A percentile compares a stretch with the other conserved stretches of the same genome.
Conservation (phyloP, 805 yeast species). For the Barnettozyma botsteinii region DNA sequence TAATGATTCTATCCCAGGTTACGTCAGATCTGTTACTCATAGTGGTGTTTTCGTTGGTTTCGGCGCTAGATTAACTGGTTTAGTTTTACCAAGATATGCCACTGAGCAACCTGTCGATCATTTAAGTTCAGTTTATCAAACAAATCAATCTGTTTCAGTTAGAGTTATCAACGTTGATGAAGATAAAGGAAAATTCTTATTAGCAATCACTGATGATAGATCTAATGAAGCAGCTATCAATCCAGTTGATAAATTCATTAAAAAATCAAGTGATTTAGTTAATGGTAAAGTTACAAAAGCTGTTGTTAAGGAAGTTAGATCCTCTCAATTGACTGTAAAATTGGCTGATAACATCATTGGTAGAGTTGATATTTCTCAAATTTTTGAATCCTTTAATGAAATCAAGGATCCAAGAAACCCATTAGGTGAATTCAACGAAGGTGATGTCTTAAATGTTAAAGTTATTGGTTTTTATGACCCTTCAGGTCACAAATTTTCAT, state of each 20-base stretch:
- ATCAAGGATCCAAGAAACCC: conserved; percentile 58
- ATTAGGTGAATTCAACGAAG: conserved; percentile 50
- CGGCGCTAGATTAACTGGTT: conserved; percentile 74
- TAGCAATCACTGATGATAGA: conserved; percentile 46
- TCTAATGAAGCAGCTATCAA: conserved; percentile 33
- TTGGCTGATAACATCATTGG: conserved; percentile 78
- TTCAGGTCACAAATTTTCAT: conserved; percentile 59
- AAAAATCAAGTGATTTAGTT: conserved; percentile 42
- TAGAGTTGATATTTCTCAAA: conserved; percentile 69
- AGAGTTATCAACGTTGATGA: conserved; percentile 64
- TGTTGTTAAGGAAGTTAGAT: conserved; percentile 54
- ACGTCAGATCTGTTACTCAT: conserved; percentile 68
- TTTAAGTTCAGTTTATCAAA: conserved; percentile 46
- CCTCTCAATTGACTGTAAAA: conserved; percentile 66
- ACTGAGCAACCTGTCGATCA: conserved; percentile 48
- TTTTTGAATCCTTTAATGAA: conserved; percentile 47
- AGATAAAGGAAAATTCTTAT: conserved; percentile 61
- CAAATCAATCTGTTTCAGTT: conserved; percentile 68
- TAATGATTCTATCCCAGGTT: conserved; percentile 56
- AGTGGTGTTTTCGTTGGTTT: conserved; percentile 82
- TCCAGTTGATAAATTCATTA: conserved; percentile 55
- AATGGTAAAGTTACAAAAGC: conserved; percentile 63
- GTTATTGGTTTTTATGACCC: conserved; percentile 76
- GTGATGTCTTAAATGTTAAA: conserved; percentile 52
- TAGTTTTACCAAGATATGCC: conserved; percentile 71